Percentiles rank a stretch among this genome's conserved stretches.
phyloP scores from a whole-genome alignment of 805 yeast genomes.

The Maudiozyma barnettii region DNA sequence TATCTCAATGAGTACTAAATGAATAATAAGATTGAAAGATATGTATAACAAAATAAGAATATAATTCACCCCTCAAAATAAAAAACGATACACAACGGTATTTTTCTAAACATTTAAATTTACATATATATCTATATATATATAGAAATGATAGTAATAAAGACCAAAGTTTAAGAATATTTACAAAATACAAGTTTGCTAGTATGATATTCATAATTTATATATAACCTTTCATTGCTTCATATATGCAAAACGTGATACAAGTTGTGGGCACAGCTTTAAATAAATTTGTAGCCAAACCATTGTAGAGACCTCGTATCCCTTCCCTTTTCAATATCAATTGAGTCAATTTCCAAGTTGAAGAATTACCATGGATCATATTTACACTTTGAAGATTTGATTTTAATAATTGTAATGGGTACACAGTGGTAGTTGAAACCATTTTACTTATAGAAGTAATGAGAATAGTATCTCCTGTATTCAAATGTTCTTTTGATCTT shows the following conservation, averaged over 20 bases:
- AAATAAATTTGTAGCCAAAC: conserved; percentile 64
- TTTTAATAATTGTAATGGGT: conserved; percentile 77
- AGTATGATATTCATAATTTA: no score
- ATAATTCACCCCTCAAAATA: background rate
- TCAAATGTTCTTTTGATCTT: conserved; percentile 18
- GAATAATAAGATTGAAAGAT: background rate
- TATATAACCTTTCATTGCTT: conserved; percentile 36
- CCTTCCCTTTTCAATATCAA: conserved; percentile 45
- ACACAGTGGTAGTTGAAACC: conserved; percentile 55
- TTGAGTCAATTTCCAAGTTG: conserved; percentile 27
- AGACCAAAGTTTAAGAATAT: background rate
- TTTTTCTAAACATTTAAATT: background rate
- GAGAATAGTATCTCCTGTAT: conserved; percentile 49
- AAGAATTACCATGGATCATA: conserved; percentile 14
- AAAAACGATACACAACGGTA: background rate
- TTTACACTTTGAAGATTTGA: conserved; percentile 58
- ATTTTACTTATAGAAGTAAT: conserved; percentile 64
- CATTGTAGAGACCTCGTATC: conserved; percentile 66
- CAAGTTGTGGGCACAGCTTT: conserved; percentile 92
- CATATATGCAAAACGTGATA: conserved; percentile 80
- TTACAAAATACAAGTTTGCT: no score
- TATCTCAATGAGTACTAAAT: no score
- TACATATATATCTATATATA: background rate
- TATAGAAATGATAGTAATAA: background rate
- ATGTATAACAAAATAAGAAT: background rate